These are phyloP conservation scores for Pholiota microspora DNA, from an alignment of 768 basidiomycete genomes.

Conservation along the genomic window DNA sequence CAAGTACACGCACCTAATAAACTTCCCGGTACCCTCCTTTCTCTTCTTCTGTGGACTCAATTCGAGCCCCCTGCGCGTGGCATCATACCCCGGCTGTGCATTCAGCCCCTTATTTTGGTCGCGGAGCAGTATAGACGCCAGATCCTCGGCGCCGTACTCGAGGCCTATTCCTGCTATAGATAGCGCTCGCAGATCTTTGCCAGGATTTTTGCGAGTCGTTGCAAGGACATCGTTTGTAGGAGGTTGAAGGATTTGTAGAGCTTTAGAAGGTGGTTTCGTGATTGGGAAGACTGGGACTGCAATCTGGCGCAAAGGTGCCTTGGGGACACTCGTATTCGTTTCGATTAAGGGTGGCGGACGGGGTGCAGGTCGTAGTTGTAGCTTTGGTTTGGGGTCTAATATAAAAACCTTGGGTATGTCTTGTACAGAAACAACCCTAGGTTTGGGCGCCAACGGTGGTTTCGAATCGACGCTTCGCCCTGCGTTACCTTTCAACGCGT, in stretches of 20 bases:
- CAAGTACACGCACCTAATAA: constrained; percentile 39
- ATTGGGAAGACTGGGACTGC: constrained; percentile 4
- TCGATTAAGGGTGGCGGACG: constrained; percentile 3
- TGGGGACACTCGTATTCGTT: neutral
- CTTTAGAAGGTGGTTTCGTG: constrained; percentile 14
- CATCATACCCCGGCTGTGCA: constrained; percentile 22
- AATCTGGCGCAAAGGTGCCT: constrained; percentile 7
- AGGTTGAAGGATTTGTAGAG: constrained; percentile 22
- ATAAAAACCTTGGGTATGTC: neutral
- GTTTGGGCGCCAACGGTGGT: neutral
- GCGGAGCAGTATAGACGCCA: constrained; percentile 52
- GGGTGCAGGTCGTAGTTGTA: constrained; percentile 5
- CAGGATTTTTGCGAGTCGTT: constrained; percentile 3
- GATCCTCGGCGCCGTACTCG: constrained; percentile 35
- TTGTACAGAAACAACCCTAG: neutral
- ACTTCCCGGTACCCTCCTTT: constrained; percentile 41
- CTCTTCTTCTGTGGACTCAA: constrained; percentile 57
- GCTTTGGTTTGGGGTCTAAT: neutral
- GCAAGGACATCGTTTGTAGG: constrained; percentile 22
- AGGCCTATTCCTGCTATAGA: constrained; percentile 50
- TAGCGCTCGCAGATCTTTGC: constrained; percentile 45
- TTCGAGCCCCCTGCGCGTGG: constrained; percentile 47
- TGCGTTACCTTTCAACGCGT: neutral
- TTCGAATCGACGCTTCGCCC: neutral
- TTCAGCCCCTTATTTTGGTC: constrained; percentile 41